phyloP scores from a whole-genome alignment of 768 basidiomycete genomes.

The Auricularia heimuer region DNA sequence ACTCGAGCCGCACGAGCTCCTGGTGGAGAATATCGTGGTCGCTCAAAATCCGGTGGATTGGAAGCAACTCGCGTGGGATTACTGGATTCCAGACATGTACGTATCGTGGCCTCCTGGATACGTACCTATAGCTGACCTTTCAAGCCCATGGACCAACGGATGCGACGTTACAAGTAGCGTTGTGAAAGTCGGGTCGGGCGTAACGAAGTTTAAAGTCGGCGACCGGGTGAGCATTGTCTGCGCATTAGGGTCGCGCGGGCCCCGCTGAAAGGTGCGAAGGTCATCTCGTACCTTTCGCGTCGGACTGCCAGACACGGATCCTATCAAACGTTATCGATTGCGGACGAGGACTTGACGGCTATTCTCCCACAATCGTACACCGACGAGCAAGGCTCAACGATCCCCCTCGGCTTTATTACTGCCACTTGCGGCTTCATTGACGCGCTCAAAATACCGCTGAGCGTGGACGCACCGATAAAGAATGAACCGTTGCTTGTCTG shows the following conservation, averaged over 20 bases:
- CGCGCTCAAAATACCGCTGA: neutral
- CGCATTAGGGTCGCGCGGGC: too few relatives aligned
- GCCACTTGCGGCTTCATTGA: constrained; percentile 2
- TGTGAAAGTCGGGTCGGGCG: constrained; percentile 7
- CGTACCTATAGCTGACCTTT: too few relatives aligned
- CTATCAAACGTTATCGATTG: too few relatives aligned
- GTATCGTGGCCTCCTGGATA: too few relatives aligned
- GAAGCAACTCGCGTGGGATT: constrained; percentile 8
- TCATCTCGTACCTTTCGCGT: too few relatives aligned
- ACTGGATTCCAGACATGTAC: neutral
- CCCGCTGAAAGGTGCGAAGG: too few relatives aligned
- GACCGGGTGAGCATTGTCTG: too few relatives aligned
- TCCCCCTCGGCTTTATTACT: constrained; percentile 6
- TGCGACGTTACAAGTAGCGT: constrained; percentile 9
- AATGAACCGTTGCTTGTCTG: neutral
- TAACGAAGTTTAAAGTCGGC: too few relatives aligned
- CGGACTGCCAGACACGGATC: too few relatives aligned
- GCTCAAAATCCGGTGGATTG: constrained; percentile 11
- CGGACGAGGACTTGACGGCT: neutral
- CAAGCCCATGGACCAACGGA: constrained; percentile 4
- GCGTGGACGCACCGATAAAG: neutral
- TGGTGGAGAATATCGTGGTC: constrained; percentile 7
- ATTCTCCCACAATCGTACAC: constrained; percentile 2
- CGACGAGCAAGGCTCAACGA: constrained; percentile 4
- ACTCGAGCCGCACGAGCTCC: constrained; percentile 3